Base-by-base conservation (phyloP, 495 filamentous ascomycete genomes). In the Bombardia bombarda region DNA sequence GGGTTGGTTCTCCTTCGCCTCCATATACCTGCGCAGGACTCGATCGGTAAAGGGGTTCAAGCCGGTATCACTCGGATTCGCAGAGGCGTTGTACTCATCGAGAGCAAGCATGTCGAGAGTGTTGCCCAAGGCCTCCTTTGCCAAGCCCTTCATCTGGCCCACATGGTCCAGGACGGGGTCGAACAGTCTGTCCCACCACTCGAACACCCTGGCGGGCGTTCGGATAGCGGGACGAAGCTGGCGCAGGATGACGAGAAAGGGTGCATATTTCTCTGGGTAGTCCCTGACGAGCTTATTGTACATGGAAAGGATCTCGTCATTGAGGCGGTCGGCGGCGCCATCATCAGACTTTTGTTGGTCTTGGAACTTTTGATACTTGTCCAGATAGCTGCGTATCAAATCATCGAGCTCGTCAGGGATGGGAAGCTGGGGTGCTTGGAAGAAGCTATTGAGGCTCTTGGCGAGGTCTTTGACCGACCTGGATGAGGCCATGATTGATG, bases 181-280 rank as follows among this genome's bases (percentile, higher is more conserved):
- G 20, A 83, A 62, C 28, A 84, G 64, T 51, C 72, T 67, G 10
- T 79, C 73, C 75, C 82, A 84, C 84, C 84, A 87, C 51, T 79
- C 69, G 35, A 75, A 52, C 25, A 79, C 55, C 42, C 71, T 68
- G 14, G 61, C 68, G 3, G 75, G 66, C 2, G 74, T 69, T 19
- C 60, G 63, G 25, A 87, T 67, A 4, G 68, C 68, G 4, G 80
- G 82, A 17, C 73, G 73, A 17, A 87, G 65, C 26, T 67, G 65
- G 13, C 72, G 67, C 24, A 87, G 66, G 24, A 79, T 66, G 26
- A 68, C 65, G 31, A 87, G 62, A 58, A 87, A 88, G 9, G 72
- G 55, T 3, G 74, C 76, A 52, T 74, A 72, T 42, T 72, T 75
- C 30, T 71, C 66, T 3, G 74, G 65, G 5, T 64, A 60, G 20